Percentiles rank a stretch among this genome's conserved stretches.
These are phyloP conservation scores for Trametes punicea DNA, from an alignment of 768 basidiomycete genomes.

Conservation along the genomic window DNA sequence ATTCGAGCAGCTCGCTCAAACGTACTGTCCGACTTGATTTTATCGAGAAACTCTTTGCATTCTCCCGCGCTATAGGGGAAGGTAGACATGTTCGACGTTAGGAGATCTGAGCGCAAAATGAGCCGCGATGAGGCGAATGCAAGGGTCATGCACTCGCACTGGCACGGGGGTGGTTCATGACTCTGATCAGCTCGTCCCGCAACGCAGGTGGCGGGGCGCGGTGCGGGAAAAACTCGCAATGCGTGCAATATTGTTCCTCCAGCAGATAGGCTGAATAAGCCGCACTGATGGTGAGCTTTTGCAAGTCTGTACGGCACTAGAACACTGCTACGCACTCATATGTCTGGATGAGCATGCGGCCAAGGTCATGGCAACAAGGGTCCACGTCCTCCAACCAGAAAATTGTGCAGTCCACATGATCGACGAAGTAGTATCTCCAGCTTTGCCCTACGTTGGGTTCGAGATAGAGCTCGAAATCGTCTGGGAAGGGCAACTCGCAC, in stretches of 20 bases:
- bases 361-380: background rate
- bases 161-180: constrained; percentile 24
- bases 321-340: constrained; percentile 7
- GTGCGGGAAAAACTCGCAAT: constrained; percentile 29
- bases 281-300: background rate
- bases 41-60: constrained; percentile 22
- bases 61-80: constrained; percentile 24
- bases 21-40: constrained; percentile 14
- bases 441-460: constrained; percentile 1
- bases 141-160: constrained; percentile 9
- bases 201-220: constrained; percentile 7
- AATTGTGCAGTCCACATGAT: constrained; percentile 20
- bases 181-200: constrained; percentile 13
- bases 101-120: constrained; percentile 16
- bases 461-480: constrained; percentile 17
- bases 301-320: background rate
- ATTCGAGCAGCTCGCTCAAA: background rate
- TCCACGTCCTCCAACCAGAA: constrained; percentile 25
- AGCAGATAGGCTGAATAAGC: constrained; percentile 13
- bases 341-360: constrained; percentile 5
- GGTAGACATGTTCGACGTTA: constrained; percentile 26
- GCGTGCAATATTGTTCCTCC: constrained; percentile 30
- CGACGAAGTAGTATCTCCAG: constrained; percentile 25
- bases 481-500: background rate
- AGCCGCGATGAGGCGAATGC: background rate